Evolutionary conservation across 352 stramenopile species (phyloP).

Genomic region (Pythium monospermum): DNA sequence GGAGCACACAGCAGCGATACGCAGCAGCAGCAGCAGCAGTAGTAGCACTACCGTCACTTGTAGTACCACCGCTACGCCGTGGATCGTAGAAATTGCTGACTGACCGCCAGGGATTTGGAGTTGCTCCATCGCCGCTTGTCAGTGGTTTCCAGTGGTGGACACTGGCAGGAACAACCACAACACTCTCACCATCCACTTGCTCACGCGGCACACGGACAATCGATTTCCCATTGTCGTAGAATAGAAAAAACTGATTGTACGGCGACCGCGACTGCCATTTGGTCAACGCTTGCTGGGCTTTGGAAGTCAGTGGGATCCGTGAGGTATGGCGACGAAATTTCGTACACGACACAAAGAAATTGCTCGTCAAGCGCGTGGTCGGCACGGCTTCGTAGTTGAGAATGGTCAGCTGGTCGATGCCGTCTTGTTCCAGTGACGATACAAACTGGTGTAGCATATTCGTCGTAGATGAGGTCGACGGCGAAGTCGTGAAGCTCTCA

Average conservation of each 20-base stretch:
- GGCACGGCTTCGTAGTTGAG: constrained; percentile 34
- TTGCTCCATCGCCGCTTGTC: no score
- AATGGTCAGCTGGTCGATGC: constrained; percentile 28
- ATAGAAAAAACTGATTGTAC: constrained; percentile 35
- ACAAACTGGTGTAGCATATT: constrained; percentile 1
- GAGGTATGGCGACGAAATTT: constrained; percentile 27
- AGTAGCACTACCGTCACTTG: constrained; percentile 11
- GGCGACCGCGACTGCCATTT: constrained; percentile 26
- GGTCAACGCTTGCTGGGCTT: constrained; percentile 14
- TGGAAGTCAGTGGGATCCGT: constrained; percentile 17
- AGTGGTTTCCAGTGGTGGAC: constrained; percentile 33
- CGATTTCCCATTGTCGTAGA: constrained; percentile 45
- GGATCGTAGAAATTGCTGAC: constrained; percentile 31
- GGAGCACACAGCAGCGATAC: constrained; percentile 23
- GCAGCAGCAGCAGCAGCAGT: background rate
- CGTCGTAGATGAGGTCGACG: background rate
- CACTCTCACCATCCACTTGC: background rate
- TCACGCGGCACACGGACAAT: constrained; percentile 30
- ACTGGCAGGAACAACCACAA: constrained; percentile 13
- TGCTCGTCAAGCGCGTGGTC: constrained; percentile 9
- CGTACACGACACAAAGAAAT: constrained; percentile 26
- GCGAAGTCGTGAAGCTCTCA: constrained; percentile 9
- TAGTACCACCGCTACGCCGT: constrained; percentile 3
- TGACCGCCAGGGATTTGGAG: background rate
- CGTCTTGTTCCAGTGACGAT: constrained; percentile 1